Conservation (phyloP, 352 stramenopile species). For the Halophytophthora polymorphica region DNA sequence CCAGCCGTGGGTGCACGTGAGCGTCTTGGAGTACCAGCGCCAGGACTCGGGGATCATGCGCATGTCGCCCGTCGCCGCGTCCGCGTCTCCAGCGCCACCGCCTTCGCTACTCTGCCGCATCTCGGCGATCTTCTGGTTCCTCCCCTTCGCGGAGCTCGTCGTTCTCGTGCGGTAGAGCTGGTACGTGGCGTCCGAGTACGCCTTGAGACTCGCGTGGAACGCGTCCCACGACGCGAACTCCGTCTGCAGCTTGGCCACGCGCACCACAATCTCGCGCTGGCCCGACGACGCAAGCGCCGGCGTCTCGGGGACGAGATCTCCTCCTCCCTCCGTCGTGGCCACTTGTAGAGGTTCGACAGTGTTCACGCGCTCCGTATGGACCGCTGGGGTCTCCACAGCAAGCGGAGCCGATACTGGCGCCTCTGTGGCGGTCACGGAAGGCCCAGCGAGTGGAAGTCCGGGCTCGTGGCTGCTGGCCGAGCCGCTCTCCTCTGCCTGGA, state of each 20-base stretch:
- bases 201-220: conserved; percentile 54
- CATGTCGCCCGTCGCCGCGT: conserved; percentile 8
- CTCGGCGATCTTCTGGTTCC: conserved; percentile 69
- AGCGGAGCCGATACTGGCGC: conserved; percentile 1
- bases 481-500: conserved; percentile 17
- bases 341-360: too few relatives aligned
- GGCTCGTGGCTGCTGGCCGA: conserved; percentile 2
- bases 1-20: conserved; percentile 81
- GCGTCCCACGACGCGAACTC: conserved; percentile 67
- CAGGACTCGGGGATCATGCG: conserved; percentile 58
- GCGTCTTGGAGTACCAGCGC: conserved; percentile 81
- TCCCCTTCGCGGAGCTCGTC: conserved; percentile 61
- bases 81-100: conserved; percentile 33
- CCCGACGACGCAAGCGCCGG: not conserved
- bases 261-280: conserved; percentile 50
- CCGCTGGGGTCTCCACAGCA: too few relatives aligned
- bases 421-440: conserved; percentile 4
- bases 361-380: too few relatives aligned
- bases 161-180: conserved; percentile 76
- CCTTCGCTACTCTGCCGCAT: conserved; percentile 37
- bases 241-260: conserved; percentile 48
- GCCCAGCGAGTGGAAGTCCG: conserved; percentile 5
- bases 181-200: conserved; percentile 65
- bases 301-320: conserved; percentile 8
- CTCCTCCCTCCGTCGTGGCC: not conserved